phyloP scores from a whole-genome alignment of 106 monocot genomes.

The Dendrobium chrysotoxum region DNA sequence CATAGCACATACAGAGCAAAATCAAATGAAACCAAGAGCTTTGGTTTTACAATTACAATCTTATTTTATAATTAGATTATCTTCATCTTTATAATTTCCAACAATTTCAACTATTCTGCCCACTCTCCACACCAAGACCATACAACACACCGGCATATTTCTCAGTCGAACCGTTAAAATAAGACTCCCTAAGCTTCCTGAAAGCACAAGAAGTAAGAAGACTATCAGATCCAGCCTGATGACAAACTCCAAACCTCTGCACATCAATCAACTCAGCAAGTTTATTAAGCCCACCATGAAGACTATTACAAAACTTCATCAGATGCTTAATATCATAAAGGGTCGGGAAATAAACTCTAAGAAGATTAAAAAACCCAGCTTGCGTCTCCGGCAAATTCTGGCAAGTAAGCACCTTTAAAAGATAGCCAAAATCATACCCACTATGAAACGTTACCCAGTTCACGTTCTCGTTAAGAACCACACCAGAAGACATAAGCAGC shows the following conservation, averaged over 20 bases:
- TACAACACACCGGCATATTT: conserved; percentile 26
- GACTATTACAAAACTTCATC: conserved; percentile 35
- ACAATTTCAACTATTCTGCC: conserved; percentile 9
- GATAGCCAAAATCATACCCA: conserved; percentile 50
- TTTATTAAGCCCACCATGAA: conserved; percentile 35
- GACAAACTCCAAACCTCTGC: conserved; percentile 31
- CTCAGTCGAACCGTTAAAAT: conserved; percentile 26
- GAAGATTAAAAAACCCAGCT: conserved; percentile 30
- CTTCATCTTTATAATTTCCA: conserved; percentile 8
- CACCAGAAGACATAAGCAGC: conserved; percentile 56
- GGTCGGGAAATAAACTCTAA: conserved; percentile 29
- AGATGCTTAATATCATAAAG: conserved; percentile 30
- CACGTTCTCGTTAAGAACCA: conserved; percentile 42
- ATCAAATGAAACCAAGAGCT: no score
- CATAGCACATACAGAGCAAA: no score
- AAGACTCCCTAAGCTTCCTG: conserved; percentile 27
- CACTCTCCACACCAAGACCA: conserved; percentile 25
- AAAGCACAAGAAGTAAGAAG: conserved; percentile 23
- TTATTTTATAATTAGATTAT: conserved; percentile 6
- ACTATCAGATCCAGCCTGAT: conserved; percentile 36
- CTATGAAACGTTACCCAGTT: conserved; percentile 53
- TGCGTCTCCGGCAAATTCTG: conserved; percentile 30
- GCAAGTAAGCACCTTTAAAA: conserved; percentile 39
- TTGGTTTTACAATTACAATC: neutral
- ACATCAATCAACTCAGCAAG: conserved; percentile 34